Evolutionary conservation across 108 stramenopile genomes (phyloP).

Genomic region (Cyclotella atomus): DNA sequence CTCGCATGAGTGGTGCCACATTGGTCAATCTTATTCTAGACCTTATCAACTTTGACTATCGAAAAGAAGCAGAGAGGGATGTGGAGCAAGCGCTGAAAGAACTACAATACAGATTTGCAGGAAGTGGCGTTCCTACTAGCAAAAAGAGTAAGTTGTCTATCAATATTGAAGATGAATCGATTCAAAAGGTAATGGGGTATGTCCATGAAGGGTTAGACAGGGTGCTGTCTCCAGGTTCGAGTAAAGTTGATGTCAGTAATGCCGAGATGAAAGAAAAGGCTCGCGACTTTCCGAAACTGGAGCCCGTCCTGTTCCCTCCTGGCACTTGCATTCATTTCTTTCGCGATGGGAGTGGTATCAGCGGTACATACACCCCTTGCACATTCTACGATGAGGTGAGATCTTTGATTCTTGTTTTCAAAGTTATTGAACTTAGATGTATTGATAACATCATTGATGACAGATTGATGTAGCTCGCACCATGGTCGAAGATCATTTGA

Average conservation of each 20-base stretch:
- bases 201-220: constrained; percentile 35
- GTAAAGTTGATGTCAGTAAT: background rate
- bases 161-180: constrained; percentile 37
- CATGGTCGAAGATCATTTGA: constrained; percentile 84
- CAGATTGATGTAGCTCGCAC: constrained; percentile 73
- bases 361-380: constrained; percentile 74
- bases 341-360: constrained; percentile 74
- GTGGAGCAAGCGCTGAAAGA: constrained; percentile 61
- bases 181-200: constrained; percentile 49
- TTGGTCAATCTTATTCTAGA: constrained; percentile 67
- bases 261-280: background rate
- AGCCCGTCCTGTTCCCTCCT: constrained; percentile 55
- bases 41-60: constrained; percentile 66
- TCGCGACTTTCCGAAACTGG: constrained; percentile 26
- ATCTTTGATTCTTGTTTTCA: background rate
- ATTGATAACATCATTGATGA: too few species aligned
- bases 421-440: background rate
- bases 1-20: constrained; percentile 73
- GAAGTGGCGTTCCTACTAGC: constrained; percentile 4
- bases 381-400: constrained; percentile 60
- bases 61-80: constrained; percentile 56
- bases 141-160: constrained; percentile 31
- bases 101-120: constrained; percentile 36
- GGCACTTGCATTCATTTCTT: constrained; percentile 84
- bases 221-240: constrained; percentile 1